Evolutionary conservation across 2,329 filamentous ascomycete genomes (phyloP).

Genomic region (Hawksworthiomyces lignivorus): DNA sequence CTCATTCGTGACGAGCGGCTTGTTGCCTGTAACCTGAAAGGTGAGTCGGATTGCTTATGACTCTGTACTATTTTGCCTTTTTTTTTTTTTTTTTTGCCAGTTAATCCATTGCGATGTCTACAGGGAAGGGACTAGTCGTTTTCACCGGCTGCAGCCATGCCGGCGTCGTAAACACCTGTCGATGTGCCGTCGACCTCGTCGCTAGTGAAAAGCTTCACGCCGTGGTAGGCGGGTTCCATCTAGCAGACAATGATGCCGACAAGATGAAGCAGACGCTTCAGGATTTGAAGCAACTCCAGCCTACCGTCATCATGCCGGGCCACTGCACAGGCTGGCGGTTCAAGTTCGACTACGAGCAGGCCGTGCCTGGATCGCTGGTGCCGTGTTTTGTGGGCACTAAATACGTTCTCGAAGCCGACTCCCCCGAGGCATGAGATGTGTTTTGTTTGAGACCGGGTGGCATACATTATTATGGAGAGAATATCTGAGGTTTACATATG

Average conservation of each 20-base stretch:
- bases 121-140: constrained; percentile 45
- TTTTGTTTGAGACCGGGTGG: too few relatives aligned
- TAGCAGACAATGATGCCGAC: constrained; percentile 36
- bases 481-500: too few relatives aligned
- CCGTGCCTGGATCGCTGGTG: constrained; percentile 40
- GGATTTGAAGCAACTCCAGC: constrained; percentile 39
- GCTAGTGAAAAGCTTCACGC: constrained; percentile 35
- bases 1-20: constrained; percentile 44
- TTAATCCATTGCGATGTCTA: too few relatives aligned
- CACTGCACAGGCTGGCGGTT: constrained; percentile 50
- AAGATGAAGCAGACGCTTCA: constrained; percentile 36
- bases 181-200: constrained; percentile 35
- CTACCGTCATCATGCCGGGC: constrained; percentile 42
- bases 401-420: constrained; percentile 16
- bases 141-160: constrained; percentile 51
- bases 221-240: constrained; percentile 46
- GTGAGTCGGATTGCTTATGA: too few relatives aligned
- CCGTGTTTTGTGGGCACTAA: constrained; percentile 43
- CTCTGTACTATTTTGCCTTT: too few relatives aligned
- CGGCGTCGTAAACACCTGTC: constrained; percentile 43
- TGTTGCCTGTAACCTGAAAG: constrained; percentile 45
- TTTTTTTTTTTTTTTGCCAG: too few relatives aligned
- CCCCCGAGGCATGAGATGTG: too few relatives aligned
- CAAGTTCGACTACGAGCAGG: constrained; percentile 43
- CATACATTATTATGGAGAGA: too few relatives aligned